Evolutionary conservation across 192 early-diverging fungal genomes (phyloP).

Genomic region (Rhizophagus prolifer): DNA sequence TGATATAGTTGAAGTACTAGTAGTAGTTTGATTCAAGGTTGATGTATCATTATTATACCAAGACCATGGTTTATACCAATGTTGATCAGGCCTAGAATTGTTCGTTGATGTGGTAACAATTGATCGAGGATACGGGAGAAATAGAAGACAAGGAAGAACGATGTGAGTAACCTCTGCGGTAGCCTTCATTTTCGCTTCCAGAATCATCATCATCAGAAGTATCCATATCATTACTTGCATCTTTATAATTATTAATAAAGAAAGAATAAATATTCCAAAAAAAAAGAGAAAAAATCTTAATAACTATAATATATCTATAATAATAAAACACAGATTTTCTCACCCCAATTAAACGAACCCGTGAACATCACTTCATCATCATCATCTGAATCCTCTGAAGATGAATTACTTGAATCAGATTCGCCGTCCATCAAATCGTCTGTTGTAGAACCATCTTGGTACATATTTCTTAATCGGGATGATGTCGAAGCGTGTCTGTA

Average conservation of each 20-base stretch:
- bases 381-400: slow-evolving; percentile 11
- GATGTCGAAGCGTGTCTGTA: neutral
- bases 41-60: slow-evolving; percentile 1
- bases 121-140: neutral
- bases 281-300: neutral
- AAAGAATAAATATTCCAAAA: neutral
- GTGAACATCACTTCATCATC: slow-evolving; percentile 16
- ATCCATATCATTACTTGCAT: slow-evolving; percentile 6
- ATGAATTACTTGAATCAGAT: neutral
- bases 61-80: slow-evolving; percentile 21
- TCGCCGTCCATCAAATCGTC: slow-evolving; percentile 3
- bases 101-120: neutral
- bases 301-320: too few species aligned
- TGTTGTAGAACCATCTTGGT: neutral
- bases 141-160: neutral
- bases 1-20: neutral
- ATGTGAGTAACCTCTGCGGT: neutral
- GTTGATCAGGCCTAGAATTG: slow-evolving; percentile 4
- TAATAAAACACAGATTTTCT: neutral
- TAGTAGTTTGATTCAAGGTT: neutral
- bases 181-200: neutral
- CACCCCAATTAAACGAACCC: slow-evolving; percentile 14
- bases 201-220: slow-evolving; percentile 11
- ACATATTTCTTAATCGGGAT: slow-evolving; percentile 11
- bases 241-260: neutral